A percentile compares a stretch with the other conserved stretches of the same genome.
Conservation (phyloP, 2,329 filamentous ascomycete genomes). For the Pyrenophora tritici-repentis region DNA sequence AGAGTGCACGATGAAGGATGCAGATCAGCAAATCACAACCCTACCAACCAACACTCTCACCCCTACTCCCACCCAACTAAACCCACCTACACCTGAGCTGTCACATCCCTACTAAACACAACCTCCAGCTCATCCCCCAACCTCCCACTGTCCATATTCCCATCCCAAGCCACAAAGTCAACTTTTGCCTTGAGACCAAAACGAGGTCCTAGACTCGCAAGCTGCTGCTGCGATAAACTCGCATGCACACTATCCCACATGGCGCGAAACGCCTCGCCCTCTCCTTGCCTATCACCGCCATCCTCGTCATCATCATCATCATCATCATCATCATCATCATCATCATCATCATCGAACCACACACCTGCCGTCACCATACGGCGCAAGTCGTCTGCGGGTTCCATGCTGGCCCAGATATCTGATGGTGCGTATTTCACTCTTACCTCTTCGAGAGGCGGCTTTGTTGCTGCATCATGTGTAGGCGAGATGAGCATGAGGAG, state of each 20-base stretch:
- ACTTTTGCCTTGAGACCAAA: slow-evolving; percentile 23
- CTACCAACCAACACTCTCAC: too few species aligned
- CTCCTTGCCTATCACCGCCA: slow-evolving; percentile 25
- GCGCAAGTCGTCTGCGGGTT: slow-evolving; percentile 35
- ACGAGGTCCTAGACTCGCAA: slow-evolving; percentile 8
- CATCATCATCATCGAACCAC: slow-evolving; percentile 31
- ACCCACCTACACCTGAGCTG: too few species aligned
- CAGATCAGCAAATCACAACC: too few species aligned
- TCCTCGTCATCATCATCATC: slow-evolving; percentile 19
- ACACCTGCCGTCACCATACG: slow-evolving; percentile 35
- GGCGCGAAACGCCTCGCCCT: slow-evolving; percentile 41
- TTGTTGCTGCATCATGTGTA: background rate
- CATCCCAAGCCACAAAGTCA: slow-evolving; percentile 38
- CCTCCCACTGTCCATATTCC: slow-evolving; percentile 34
- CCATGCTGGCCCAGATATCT: slow-evolving; percentile 45
- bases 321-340: slow-evolving; percentile 24
- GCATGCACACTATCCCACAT: slow-evolving; percentile 31
- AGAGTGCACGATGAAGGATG: too few species aligned
- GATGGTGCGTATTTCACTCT: slow-evolving; percentile 38
- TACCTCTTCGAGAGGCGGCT: slow-evolving; percentile 25
- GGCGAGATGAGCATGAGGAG: slow-evolving; percentile 28
- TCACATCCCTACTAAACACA: slow-evolving; percentile 27
- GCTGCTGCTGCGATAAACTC: slow-evolving; percentile 12
- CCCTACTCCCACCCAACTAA: too few species aligned
- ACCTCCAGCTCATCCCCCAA: slow-evolving; percentile 45